These are phyloP conservation scores for Phytopythium mirpurense DNA, from an alignment of 352 stramenopile species.

Conservation along the genomic window DNA sequence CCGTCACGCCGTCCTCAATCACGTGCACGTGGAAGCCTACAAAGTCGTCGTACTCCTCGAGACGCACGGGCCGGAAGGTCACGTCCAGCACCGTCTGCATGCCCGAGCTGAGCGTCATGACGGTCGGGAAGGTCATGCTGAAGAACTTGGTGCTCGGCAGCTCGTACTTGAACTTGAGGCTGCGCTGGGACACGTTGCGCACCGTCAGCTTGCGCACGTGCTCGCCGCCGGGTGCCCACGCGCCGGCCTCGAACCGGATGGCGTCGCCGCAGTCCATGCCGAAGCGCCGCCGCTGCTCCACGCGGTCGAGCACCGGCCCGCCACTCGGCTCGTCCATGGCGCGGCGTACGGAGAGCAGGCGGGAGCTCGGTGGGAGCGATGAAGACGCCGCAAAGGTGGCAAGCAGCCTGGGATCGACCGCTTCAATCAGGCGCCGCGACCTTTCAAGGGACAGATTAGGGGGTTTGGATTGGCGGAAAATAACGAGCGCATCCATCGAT, in stretches of 20 bases:
- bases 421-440: conserved; percentile 6
- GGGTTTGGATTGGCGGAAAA: background rate
- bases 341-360: background rate
- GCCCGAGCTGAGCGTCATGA: conserved; percentile 85
- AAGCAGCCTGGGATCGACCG: too few species aligned
- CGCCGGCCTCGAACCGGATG: conserved; percentile 83
- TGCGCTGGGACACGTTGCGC: conserved; percentile 87
- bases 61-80: conserved; percentile 84
- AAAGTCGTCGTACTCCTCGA: conserved; percentile 91
- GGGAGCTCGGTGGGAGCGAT: background rate
- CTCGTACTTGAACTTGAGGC: conserved; percentile 91
- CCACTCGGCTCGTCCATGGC: background rate
- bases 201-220: conserved; percentile 87
- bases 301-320: conserved; percentile 51
- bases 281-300: conserved; percentile 69
- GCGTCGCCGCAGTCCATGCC: conserved; percentile 82
- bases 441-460: background rate
- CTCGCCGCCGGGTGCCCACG: conserved; percentile 89
- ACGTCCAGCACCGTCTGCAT: conserved; percentile 86
- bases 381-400: background rate
- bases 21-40: conserved; percentile 88
- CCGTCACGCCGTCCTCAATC: conserved; percentile 67
- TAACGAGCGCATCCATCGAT: background rate
- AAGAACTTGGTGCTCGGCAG: conserved; percentile 92
- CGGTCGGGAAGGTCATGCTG: conserved; percentile 90